phyloP scores from a whole-genome alignment of 345 rosid genomes.

The Noccaea bulbosa region DNA sequence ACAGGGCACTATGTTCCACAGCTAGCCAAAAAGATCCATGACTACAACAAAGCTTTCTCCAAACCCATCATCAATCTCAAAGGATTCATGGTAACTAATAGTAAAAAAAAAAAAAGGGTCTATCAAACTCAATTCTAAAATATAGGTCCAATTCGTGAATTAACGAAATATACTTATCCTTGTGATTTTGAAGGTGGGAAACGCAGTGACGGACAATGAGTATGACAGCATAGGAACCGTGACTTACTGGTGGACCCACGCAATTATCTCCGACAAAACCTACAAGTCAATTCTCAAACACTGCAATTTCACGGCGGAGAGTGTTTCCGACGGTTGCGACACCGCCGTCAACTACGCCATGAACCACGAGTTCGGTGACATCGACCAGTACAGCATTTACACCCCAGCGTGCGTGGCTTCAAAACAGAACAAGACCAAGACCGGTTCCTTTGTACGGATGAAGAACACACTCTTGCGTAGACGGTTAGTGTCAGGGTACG shows the following conservation, averaged over 20 bases:
- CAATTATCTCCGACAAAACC: constrained; percentile 78
- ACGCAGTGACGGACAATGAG: constrained; percentile 76
- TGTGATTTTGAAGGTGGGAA: constrained; percentile 63
- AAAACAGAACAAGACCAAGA: constrained; percentile 30
- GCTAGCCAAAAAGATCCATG: constrained; percentile 74
- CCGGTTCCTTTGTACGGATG: constrained; percentile 44
- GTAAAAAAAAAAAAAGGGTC: constrained; percentile 4
- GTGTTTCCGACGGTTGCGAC: constrained; percentile 55
- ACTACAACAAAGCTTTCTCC: constrained; percentile 57
- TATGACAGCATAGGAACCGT: constrained; percentile 84
- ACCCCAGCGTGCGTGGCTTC: constrained; percentile 64
- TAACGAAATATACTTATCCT: neutral
- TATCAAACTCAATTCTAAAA: neutral
- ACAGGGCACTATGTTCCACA: constrained; percentile 96
- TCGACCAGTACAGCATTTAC: constrained; percentile 88
- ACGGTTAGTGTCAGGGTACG: constrained; percentile 68
- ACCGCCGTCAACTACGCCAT: constrained; percentile 61
- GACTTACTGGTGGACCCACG: constrained; percentile 89
- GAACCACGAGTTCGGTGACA: constrained; percentile 74
- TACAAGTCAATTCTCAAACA: constrained; percentile 62
- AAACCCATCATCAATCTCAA: constrained; percentile 71
- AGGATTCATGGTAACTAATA: constrained; percentile 78
- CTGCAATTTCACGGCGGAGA: constrained; percentile 71
- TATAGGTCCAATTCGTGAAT: neutral
- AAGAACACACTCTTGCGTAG: constrained; percentile 60